Evolutionary conservation across 768 basidiomycete species (phyloP).

Genomic region (Chalciporus piperatus): DNA sequence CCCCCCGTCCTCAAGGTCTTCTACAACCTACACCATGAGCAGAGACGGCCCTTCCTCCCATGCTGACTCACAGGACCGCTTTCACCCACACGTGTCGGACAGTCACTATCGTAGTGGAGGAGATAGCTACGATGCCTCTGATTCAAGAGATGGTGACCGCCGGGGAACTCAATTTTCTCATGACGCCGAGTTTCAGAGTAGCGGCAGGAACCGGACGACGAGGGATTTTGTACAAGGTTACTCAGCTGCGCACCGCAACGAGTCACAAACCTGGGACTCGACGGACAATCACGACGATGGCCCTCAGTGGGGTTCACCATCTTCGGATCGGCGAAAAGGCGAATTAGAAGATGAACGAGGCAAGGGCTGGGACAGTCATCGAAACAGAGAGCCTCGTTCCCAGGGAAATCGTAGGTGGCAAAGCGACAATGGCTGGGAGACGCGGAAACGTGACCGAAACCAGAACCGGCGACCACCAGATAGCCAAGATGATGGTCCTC

Average conservation of each 20-base stretch:
- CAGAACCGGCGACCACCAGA: slow-evolving; percentile 36
- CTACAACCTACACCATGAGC: slow-evolving; percentile 45
- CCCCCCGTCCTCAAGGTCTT: slow-evolving; percentile 42
- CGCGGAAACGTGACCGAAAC: slow-evolving; percentile 44
- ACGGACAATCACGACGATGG: slow-evolving; percentile 40
- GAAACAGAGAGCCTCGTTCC: slow-evolving; percentile 34
- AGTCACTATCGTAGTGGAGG: slow-evolving; percentile 50
- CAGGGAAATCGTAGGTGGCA: slow-evolving; percentile 33
- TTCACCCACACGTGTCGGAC: slow-evolving; percentile 41
- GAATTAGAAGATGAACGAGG: slow-evolving; percentile 38
- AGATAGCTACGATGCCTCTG: slow-evolving; percentile 44
- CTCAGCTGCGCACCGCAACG: slow-evolving; percentile 44
- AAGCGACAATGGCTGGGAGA: slow-evolving; percentile 49
- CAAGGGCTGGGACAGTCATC: slow-evolving; percentile 35
- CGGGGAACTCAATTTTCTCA: slow-evolving; percentile 43
- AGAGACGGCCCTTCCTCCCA: slow-evolving; percentile 55
- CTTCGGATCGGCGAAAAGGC: slow-evolving; percentile 40
- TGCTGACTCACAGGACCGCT: slow-evolving; percentile 42
- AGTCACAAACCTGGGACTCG: slow-evolving; percentile 43
- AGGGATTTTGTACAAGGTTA: slow-evolving; percentile 46
- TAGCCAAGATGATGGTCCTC: slow-evolving; percentile 22
- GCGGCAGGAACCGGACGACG: slow-evolving; percentile 44
- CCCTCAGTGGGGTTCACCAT: slow-evolving; percentile 43
- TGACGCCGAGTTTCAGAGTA: slow-evolving; percentile 39
- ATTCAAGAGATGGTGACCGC: slow-evolving; percentile 44